Conservation (phyloP, 2,329 filamentous ascomycete genomes). For the Colletotrichum gigasporum region DNA sequence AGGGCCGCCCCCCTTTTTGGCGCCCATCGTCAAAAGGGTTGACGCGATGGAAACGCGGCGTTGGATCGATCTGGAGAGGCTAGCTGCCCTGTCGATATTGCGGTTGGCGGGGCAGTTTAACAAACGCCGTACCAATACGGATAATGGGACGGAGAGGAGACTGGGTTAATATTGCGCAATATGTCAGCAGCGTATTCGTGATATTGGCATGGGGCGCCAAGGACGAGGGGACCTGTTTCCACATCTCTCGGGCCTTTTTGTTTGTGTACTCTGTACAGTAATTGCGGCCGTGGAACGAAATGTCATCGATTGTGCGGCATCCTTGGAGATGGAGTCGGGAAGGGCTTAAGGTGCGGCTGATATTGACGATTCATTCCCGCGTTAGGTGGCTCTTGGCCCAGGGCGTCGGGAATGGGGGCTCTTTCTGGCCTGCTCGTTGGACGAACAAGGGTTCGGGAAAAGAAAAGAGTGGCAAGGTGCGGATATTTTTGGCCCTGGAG, state of each 20-base stretch:
- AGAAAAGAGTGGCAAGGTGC: slow-evolving; percentile 18
- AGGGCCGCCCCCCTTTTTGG: neutral
- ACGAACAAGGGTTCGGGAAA: slow-evolving; percentile 26
- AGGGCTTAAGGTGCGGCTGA: slow-evolving; percentile 29
- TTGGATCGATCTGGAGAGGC: slow-evolving; percentile 6
- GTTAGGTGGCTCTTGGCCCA: slow-evolving; percentile 23
- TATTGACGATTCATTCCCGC: slow-evolving; percentile 18
- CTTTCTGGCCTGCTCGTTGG: slow-evolving; percentile 21
- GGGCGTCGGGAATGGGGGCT: slow-evolving; percentile 20
- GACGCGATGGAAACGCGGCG: slow-evolving; percentile 6
- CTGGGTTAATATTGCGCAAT: neutral
- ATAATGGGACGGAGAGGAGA: neutral
- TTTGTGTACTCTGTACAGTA: slow-evolving; percentile 5
- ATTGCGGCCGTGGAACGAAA: slow-evolving; percentile 23
- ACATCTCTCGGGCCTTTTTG: slow-evolving; percentile 11
- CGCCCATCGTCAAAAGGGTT: neutral
- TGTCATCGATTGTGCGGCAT: slow-evolving; percentile 24
- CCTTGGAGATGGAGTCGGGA: slow-evolving; percentile 19
- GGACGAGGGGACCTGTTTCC: slow-evolving; percentile 11
- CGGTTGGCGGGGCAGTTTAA: neutral
- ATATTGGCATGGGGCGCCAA: slow-evolving; percentile 26
- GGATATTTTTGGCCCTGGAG: slow-evolving; percentile 29
- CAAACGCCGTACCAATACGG: neutral
- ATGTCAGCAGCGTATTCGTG: slow-evolving; percentile 3
- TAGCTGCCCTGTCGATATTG: slow-evolving; percentile 25